Base-by-base conservation (phyloP, 2,329 filamentous ascomycete genomes). In the Didymella arachidicola region DNA sequence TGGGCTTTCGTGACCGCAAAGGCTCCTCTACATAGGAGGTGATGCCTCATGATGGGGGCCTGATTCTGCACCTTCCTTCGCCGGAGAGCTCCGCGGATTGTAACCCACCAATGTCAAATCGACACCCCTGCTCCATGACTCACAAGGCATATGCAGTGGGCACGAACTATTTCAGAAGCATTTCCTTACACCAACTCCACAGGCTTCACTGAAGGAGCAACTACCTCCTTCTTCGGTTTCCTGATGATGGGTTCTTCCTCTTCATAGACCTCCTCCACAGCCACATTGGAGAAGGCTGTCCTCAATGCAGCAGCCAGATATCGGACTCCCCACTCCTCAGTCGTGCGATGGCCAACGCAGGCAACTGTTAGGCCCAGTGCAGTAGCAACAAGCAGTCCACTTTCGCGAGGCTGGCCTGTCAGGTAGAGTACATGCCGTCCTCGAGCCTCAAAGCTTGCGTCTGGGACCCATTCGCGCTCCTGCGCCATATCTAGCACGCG, bases 251-350 rank as follows among this genome's bases (percentile, higher is more conserved):
- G 60, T 27, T 61, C 59, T 42, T 78, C 76, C 18, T 76, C 72
- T 53, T 79, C 78, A 42, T 73, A 72, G 0, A 78, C 59, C 32
- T 77, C 77, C 43, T 72, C 64, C 0, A 79, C 72, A 7, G 57
- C 54, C 16, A 76, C 36, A 5, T 47, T 56, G 2, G 76, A 74
- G 50, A 74, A 79, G 10, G 67, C 63, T 4, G 48, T 57, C 12
- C 72, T 65, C 3, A 79, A 16, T 5, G 62, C 53, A 14, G 53
- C 57, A 12, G 71, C 74, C 18, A 79, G 57, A 44, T 70, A 76
- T 18, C 69, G 60, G n/a, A 79, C 75, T 0, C 77, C 77, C 77
- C 77, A 79, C 19, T 78, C 75, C 53, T 79, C 77, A 12, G 73
- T 74, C 16, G 68, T 64, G 1, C 70, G 67, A 58, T 79, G 77